Base-by-base conservation (phyloP, 2,329 filamentous ascomycete species). In the Rachicladosporium sp. region DNA sequence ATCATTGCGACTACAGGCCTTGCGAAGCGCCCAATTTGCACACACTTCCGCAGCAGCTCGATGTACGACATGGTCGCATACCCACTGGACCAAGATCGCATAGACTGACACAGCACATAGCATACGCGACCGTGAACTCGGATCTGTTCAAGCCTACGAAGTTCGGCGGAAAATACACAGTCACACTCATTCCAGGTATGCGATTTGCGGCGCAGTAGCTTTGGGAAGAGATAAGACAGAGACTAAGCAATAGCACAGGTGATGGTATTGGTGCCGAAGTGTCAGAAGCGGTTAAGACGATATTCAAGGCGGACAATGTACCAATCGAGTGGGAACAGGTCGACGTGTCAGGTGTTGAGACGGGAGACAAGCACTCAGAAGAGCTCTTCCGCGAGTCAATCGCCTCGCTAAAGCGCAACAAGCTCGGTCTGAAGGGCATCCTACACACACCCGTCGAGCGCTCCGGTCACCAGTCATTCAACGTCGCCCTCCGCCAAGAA, bases 111-210 rank as follows among this genome's bases (percentile, higher is more conserved):
- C 15, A 19, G 3, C 11, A 15, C 23, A 46, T 47, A 73, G 70
- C 69, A 50, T 71, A 87, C 63, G 85, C 86, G 55, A 93, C 85
- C 49, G 73, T 94, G 55, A 78, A 87, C 67, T 82, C 82, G 63
- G 91, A 96, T 68, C 89, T 96, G 68, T 95, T 96, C 78, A 94
- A 95, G 77, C 88, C 88, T 55, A 87, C 89, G 71, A 91, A 96
- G 76, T 96, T 88, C 66, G 91, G 91, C 65, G 86, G 89, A 71
- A 98, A 96, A 73, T 98, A 96, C 76, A 98, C 91, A 30, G 89
- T 95, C 56, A 95, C 89, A 50, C 75, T 98, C 60, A 96, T 98
- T 64, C 91, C 91, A 65, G 91, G 89, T 77, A 73, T 54, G 65
- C 53, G 42, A 40, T 40, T 33, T 30, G 38, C 38, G 43, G 35